phyloP scores from a whole-genome alignment of 805 yeast genomes.

The Ogataea salicorniae region DNA sequence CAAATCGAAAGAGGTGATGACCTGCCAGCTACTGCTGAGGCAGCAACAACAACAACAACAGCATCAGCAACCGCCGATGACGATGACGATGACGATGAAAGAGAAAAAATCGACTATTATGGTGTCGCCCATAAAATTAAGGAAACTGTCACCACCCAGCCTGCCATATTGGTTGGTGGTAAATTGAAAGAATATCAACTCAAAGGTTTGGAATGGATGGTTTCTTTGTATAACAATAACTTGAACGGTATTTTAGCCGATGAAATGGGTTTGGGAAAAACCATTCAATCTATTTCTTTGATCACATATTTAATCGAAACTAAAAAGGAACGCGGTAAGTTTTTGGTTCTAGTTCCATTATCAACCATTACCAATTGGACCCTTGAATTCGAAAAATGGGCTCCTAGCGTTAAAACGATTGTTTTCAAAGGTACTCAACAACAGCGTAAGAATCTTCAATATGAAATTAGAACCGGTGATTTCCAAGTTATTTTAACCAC shows the following conservation, averaged over 20 bases:
- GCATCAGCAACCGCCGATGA: slow-evolving; percentile 25
- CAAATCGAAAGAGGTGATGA: slow-evolving; percentile 26
- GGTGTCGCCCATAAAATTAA: slow-evolving; percentile 74
- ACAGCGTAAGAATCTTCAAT: slow-evolving; percentile 61
- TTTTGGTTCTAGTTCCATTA: slow-evolving; percentile 75
- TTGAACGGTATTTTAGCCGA: slow-evolving; percentile 62
- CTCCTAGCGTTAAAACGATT: slow-evolving; percentile 67
- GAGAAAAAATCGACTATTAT: slow-evolving; percentile 71
- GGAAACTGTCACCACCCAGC: slow-evolving; percentile 64
- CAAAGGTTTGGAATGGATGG: slow-evolving; percentile 65
- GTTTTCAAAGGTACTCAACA: slow-evolving; percentile 75
- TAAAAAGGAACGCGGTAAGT: slow-evolving; percentile 63
- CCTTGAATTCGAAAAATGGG: slow-evolving; percentile 83
- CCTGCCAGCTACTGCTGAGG: slow-evolving; percentile 6
- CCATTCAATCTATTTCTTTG: slow-evolving; percentile 73
- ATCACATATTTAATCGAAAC: slow-evolving; percentile 64
- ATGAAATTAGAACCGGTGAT: slow-evolving; percentile 59
- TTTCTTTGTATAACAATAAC: slow-evolving; percentile 54
- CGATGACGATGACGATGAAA: slow-evolving; percentile 43
- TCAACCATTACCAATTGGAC: slow-evolving; percentile 87
- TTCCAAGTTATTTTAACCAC: slow-evolving; percentile 77
- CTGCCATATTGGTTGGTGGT: slow-evolving; percentile 70
- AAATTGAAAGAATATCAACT: slow-evolving; percentile 70
- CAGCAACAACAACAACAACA: slow-evolving; percentile 17
- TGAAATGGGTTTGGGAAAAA: slow-evolving; percentile 66